Evolutionary conservation across 2,329 filamentous ascomycete species (phyloP), one percentile per base, ranked within the genome.

Genomic region (Penicillium corylophilum): DNA sequence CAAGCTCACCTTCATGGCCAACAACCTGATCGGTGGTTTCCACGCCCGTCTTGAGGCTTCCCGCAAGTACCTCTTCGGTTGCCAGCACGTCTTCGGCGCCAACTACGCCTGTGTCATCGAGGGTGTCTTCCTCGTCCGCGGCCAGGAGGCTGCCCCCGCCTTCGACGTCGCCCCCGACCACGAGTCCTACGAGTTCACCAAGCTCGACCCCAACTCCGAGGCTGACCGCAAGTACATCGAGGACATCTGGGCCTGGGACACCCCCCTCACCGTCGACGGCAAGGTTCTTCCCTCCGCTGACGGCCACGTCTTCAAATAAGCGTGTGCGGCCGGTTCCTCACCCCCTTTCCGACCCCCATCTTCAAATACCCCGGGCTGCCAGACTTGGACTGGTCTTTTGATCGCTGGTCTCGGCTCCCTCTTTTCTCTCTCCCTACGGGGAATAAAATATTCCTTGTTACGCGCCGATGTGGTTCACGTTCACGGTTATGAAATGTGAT

Each of bases 251-350:
- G 81, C 84, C 58, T 96, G 91, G 89, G 94, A 97, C 76, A 88
- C 90, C 80, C 86, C 89, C 62, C 79, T 92, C 69, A 79, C 78
- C 61, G 82, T 90, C 69, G 77, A 88, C 70, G 93, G 88, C 81
- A 96, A 97, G 88, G 83, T 87, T 71, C 95, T 92, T 79, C 79
- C 85, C 74, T 90, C 88, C 80, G 88, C 88, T 71, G 87, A 90
- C 70, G 94, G 94, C 74, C 96, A 97, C 86, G 91, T 97, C 75
- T 97, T 96, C 89, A 97, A 97, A 84, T 97, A 96, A 84, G 80
- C 57, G 62, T 55, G 49, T 67, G 56, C 60, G 29, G 48, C 18
- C 40, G 41, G 20, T 22, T 24, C 13, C 26, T 48, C 42, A 28
- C 47, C 31, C 31, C 26, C 39, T 26, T 45, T 42, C 50, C 49